Evolutionary conservation across 495 filamentous ascomycete genomes (phyloP).

Genomic region (Trichoderma orchidacearum): DNA sequence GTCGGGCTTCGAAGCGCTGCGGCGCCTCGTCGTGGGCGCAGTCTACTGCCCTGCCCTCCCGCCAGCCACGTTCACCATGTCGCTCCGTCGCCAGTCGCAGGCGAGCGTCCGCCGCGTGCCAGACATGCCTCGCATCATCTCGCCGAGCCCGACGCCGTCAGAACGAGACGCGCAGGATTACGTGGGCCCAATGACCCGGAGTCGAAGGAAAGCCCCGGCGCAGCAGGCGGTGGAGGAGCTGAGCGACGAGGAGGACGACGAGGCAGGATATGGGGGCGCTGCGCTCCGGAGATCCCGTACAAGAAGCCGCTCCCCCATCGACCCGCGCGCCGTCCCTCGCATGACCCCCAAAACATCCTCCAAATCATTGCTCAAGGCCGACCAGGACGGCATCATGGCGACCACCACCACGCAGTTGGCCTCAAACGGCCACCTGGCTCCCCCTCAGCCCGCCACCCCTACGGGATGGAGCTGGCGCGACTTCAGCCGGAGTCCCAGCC

Average conservation of each 20-base stretch:
- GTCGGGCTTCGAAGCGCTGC: slow-evolving; percentile 25
- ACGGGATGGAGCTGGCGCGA: slow-evolving; percentile 57
- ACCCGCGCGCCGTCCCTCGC: slow-evolving; percentile 31
- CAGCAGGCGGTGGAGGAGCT: slow-evolving; percentile 20
- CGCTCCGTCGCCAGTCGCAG: slow-evolving; percentile 16
- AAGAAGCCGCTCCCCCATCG: slow-evolving; percentile 37
- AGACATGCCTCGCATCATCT: slow-evolving; percentile 56
- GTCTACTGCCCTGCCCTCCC: slow-evolving; percentile 33
- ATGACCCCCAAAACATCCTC: slow-evolving; percentile 24
- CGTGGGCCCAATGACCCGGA: slow-evolving; percentile 49
- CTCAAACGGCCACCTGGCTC: slow-evolving; percentile 60
- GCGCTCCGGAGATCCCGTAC: slow-evolving; percentile 27
- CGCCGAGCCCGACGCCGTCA: slow-evolving; percentile 53
- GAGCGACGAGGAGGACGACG: slow-evolving; percentile 23
- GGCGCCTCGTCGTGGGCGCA: slow-evolving; percentile 37
- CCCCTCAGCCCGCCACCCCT: slow-evolving; percentile 34
- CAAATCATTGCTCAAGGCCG: slow-evolving; percentile 3
- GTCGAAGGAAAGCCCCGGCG: slow-evolving; percentile 31
- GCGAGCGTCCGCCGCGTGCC: slow-evolving; percentile 29
- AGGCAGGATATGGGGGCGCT: slow-evolving; percentile 8
- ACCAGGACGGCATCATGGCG: background rate
- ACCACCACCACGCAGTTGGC: background rate
- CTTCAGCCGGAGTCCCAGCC: slow-evolving; percentile 76
- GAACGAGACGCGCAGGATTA: slow-evolving; percentile 41
- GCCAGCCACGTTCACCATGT: slow-evolving; percentile 28